Evolutionary conservation across 1,139 yeast genomes (phyloP), one percentile per base, ranked within the genome.

Genomic region (Taiozyma sp.): DNA sequence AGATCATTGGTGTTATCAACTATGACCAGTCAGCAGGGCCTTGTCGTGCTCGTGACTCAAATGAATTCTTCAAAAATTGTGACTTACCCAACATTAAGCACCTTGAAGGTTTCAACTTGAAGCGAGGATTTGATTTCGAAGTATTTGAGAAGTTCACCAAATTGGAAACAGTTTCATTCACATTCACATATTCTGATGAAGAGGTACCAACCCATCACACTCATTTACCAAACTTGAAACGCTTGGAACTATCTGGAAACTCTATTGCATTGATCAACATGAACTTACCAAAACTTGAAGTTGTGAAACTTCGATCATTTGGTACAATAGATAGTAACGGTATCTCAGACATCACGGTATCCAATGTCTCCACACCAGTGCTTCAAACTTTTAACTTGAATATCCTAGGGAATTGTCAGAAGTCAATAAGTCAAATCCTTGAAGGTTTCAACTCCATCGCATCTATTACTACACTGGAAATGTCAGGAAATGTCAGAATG

Each of bases 231-330:
- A 34, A 42, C 3, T 40, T 51, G 36, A 44, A 41, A 23, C 7
- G 39, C 0, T 22, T 49, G 14, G 46, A 46, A 6, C 27, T 47
- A 9, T 19, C 45, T 12, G 52, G 52, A 22, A 46, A 44, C 24
- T 40, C 45, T 1, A 44, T 49, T 24, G 14, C 34, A 7, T 23
- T 49, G 14, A 30, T 23, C 4, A 47, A 49, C 24, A 22, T 49
- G 30, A 22, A 47, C 14, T n/a, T 49, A 2, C 52, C 52, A 34
- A 46, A 41, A 10, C 36, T 49, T 10, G 43, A 44, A n/a, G 34
- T 38, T 16, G 27, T 48, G 2, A 16, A 43, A 3, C 14, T 48
- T 4, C 24, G 41, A 8, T 19, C 44, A 14, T 43, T 43, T 23
- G 46, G 44, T 4, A 38, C 47, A 14, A 39, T 34, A 8, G 44